Evolutionary conservation across 129 eudicot genomes (phyloP).

Genomic region (Lactuca sativa): DNA sequence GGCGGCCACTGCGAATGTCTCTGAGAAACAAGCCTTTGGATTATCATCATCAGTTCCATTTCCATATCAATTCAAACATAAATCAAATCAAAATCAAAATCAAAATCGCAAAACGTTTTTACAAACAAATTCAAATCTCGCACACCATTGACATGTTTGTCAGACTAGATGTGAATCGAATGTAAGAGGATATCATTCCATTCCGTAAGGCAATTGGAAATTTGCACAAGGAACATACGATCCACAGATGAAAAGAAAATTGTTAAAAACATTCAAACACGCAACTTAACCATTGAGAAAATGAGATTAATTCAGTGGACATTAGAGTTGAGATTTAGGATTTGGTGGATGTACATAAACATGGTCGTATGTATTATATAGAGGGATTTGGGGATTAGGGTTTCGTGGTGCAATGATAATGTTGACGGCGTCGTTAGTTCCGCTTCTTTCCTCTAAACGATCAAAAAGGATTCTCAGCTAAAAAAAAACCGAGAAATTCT

Average conservation of each 20-base stretch:
- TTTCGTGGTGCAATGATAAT: not conserved
- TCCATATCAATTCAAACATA: not conserved
- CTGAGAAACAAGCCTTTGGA: constrained; percentile 40
- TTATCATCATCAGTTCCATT: constrained; percentile 21
- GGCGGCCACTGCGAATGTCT: constrained; percentile 46
- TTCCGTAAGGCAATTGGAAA: too few relatives aligned
- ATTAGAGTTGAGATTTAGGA: too few relatives aligned
- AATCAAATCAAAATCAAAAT: not conserved
- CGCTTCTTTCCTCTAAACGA: too few relatives aligned
- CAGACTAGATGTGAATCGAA: not conserved
- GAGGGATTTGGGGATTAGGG: not conserved
- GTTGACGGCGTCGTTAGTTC: not conserved
- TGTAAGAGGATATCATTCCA: not conserved
- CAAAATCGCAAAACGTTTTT: not conserved
- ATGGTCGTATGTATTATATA: too few relatives aligned
- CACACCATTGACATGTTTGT: too few relatives aligned
- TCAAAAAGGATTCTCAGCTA: too few relatives aligned
- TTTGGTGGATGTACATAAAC: too few relatives aligned
- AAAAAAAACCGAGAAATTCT: too few relatives aligned
- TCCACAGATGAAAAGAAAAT: not conserved
- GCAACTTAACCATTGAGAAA: too few relatives aligned
- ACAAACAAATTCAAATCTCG: not conserved
- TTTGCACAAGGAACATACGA: not conserved
- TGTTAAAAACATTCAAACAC: too few relatives aligned
- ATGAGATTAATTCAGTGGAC: too few relatives aligned